Conservation (phyloP, 768 basidiomycete species). For the Pulveroboletus sp. region DNA sequence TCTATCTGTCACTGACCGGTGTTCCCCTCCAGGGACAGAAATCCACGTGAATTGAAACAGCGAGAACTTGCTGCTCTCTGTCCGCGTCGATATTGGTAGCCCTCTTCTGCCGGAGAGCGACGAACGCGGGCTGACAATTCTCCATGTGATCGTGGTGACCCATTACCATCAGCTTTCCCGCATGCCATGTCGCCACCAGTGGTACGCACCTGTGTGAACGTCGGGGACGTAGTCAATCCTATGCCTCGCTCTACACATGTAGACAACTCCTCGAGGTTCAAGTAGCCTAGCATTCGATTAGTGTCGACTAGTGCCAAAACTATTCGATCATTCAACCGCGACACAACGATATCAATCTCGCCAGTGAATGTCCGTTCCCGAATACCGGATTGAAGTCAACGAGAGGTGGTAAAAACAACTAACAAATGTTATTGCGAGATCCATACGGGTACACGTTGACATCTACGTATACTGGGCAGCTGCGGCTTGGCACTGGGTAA, state of each 20-base stretch:
- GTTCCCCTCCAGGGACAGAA: too few species aligned
- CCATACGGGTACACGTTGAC: constrained; percentile 2
- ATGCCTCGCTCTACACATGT: not conserved
- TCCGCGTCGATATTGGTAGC: too few species aligned
- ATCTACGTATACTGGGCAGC: constrained; percentile 50
- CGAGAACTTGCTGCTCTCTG: too few species aligned
- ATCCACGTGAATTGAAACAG: too few species aligned
- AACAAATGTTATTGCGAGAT: constrained; percentile 8
- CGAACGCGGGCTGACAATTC: too few species aligned
- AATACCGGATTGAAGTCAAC: not conserved
- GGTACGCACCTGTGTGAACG: too few species aligned
- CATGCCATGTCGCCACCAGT: too few species aligned
- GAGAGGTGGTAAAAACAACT: constrained; percentile 2
- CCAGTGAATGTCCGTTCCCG: not conserved
- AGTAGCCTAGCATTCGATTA: too few species aligned
- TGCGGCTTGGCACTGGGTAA: constrained; percentile 65
- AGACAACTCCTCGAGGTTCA: too few species aligned
- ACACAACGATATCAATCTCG: not conserved
- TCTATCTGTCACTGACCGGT: not conserved
- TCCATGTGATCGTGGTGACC: too few species aligned
- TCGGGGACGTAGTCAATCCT: not conserved
- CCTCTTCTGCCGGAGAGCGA: too few species aligned
- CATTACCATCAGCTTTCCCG: too few species aligned
- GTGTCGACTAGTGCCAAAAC: not conserved
- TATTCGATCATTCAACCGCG: not conserved